These are phyloP conservation scores for Zasmidium citrigriseum DNA, from an alignment of 2,329 filamentous ascomycete genomes.

Conservation along the genomic window DNA sequence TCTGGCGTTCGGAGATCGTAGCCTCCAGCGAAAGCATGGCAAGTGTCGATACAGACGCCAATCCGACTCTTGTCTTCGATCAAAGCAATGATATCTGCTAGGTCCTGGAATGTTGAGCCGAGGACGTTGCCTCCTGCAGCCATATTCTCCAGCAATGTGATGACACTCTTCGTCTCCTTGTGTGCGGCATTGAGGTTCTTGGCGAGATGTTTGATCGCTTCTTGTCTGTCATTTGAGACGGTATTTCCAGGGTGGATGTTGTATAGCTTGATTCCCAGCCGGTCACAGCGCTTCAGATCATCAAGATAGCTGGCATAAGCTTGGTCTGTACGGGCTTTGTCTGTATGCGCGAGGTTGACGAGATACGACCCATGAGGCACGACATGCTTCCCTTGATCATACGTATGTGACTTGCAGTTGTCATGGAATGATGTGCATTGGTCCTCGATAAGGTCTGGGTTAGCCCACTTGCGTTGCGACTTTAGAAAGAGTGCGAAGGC, in stretches of 20 bases:
- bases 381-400: slow-evolving; percentile 70
- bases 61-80: slow-evolving; percentile 81
- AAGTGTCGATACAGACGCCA: slow-evolving; percentile 95
- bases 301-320: slow-evolving; percentile 85
- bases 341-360: slow-evolving; percentile 88
- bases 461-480: slow-evolving; percentile 92
- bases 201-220: slow-evolving; percentile 78
- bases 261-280: slow-evolving; percentile 85
- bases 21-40: slow-evolving; percentile 91
- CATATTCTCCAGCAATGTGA: slow-evolving; percentile 94
- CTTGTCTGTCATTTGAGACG: slow-evolving; percentile 59
- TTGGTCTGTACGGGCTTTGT: slow-evolving; percentile 76
- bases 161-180: slow-evolving; percentile 67
- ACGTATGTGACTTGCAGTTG: slow-evolving; percentile 67
- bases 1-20: slow-evolving; percentile 81
- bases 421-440: slow-evolving; percentile 69
- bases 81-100: slow-evolving; percentile 77
- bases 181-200: slow-evolving; percentile 81
- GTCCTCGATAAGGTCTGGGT: slow-evolving; percentile 71
- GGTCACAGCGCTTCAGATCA: slow-evolving; percentile 81
- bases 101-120: slow-evolving; percentile 80
- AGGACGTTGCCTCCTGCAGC: slow-evolving; percentile 86
- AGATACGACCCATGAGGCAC: slow-evolving; percentile 95
- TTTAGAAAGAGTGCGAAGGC: slow-evolving; percentile 95
- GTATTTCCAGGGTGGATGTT: slow-evolving; percentile 96